These are phyloP conservation scores for Tephrocybe rancida DNA, from an alignment of 768 basidiomycete species.

Conservation along the genomic window DNA sequence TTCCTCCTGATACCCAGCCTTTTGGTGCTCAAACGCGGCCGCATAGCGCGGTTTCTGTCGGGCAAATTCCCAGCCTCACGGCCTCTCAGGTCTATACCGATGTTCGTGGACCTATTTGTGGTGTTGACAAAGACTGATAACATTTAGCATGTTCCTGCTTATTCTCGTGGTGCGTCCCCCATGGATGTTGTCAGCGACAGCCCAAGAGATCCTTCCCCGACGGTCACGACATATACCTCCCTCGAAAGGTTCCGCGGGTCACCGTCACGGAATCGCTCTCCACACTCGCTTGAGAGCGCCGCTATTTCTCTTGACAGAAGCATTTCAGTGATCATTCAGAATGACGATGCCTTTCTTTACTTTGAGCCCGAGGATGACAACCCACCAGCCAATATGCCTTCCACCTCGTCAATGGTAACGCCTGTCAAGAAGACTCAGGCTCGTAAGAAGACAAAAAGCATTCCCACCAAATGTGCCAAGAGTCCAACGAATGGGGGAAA, in stretches of 20 bases:
- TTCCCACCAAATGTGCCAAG: slow-evolving; percentile 7
- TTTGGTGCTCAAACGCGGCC: too few relatives aligned
- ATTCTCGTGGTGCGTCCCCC: not conserved
- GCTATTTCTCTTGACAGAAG: not conserved
- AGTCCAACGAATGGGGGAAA: slow-evolving; percentile 17
- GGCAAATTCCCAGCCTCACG: too few relatives aligned
- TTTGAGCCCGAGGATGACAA: slow-evolving; percentile 27
- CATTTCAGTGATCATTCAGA: slow-evolving; percentile 10
- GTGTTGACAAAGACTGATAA: slow-evolving; percentile 30
- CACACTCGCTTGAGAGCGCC: slow-evolving; percentile 3
- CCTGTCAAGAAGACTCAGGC: too few relatives aligned
- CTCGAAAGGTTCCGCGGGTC: slow-evolving; percentile 7
- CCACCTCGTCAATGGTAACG: too few relatives aligned
- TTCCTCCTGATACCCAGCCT: too few relatives aligned
- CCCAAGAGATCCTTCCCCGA: slow-evolving; percentile 29
- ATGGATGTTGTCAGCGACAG: slow-evolving; percentile 18
- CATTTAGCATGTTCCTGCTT: slow-evolving; percentile 22
- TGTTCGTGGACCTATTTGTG: slow-evolving; percentile 1
- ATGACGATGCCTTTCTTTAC: slow-evolving; percentile 35
- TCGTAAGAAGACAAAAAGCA: slow-evolving; percentile 5
- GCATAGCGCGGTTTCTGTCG: too few relatives aligned
- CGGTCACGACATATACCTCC: slow-evolving; percentile 10
- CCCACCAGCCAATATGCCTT: not conserved
- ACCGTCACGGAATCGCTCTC: not conserved
- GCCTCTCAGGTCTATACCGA: not conserved